Evolutionary conservation across 2,329 filamentous ascomycete species (phyloP).

Genomic region (Arthrobotrys musiformis): DNA sequence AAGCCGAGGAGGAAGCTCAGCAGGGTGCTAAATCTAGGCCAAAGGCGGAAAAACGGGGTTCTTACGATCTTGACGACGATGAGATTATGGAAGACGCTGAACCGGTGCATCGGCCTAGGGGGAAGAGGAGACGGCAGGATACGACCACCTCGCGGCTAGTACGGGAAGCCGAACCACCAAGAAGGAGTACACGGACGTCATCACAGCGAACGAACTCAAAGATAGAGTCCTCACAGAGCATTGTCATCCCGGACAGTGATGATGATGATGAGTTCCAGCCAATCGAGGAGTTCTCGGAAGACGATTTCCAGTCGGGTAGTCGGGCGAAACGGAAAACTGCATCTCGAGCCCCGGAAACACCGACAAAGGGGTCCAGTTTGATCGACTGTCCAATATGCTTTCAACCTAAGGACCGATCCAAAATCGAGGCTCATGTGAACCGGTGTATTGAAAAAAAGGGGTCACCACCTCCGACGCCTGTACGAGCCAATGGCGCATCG

Average conservation of each 20-base stretch:
- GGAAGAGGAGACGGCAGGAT: conserved; percentile 39
- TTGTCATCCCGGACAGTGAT: conserved; percentile 26
- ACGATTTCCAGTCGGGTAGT: background rate
- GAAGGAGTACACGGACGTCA: conserved; percentile 34
- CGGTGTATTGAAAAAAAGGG: conserved; percentile 32
- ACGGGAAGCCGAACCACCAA: background rate
- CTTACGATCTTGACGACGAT: conserved; percentile 21
- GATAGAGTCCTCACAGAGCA: conserved; percentile 8
- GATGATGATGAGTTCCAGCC: conserved; percentile 30
- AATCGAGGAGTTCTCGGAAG: conserved; percentile 3
- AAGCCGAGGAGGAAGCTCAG: background rate
- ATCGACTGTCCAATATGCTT: conserved; percentile 1
- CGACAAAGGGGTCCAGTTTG: background rate
- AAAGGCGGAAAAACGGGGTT: conserved; percentile 20
- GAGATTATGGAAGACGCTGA: conserved; percentile 16
- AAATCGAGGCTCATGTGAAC: conserved; percentile 24
- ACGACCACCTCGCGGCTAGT: background rate
- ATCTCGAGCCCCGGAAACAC: conserved; percentile 4
- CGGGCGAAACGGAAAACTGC: conserved; percentile 13
- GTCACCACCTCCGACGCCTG: conserved; percentile 26
- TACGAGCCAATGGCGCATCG: background rate
- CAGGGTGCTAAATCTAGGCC: background rate
- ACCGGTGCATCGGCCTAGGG: background rate
- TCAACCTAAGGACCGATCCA: background rate
- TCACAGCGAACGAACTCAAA: conserved; percentile 38